A percentile compares a stretch with the other conserved stretches of the same genome.
These are phyloP conservation scores for Beverwykella pulmonaria DNA, from an alignment of 495 filamentous ascomycete genomes.

Conservation along the genomic window DNA sequence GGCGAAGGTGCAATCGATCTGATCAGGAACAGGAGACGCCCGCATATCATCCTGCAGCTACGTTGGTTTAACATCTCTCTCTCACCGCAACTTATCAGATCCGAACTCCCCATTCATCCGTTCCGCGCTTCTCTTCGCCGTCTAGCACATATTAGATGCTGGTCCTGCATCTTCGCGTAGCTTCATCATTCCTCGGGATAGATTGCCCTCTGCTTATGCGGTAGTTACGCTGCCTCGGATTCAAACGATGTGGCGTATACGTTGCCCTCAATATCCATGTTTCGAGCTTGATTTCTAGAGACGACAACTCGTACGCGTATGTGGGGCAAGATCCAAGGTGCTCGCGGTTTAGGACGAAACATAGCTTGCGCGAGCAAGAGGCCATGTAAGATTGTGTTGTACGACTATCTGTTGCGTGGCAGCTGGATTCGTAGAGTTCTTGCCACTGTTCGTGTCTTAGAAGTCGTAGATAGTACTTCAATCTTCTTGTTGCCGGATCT, in stretches of 20 bases:
- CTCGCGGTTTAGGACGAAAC: neutral
- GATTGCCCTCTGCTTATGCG: neutral
- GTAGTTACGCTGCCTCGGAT: neutral
- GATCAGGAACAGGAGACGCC: neutral
- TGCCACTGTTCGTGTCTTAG: neutral
- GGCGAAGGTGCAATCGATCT: neutral
- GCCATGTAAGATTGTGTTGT: neutral
- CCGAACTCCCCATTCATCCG: neutral
- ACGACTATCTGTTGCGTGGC: neutral
- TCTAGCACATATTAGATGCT: neutral
- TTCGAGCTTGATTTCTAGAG: neutral
- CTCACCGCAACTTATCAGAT: constrained; percentile 1
- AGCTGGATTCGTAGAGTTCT: neutral
- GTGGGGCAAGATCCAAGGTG: neutral
- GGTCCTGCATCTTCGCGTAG: neutral
- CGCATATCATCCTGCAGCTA: neutral
- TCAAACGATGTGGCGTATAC: no score
- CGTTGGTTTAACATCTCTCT: neutral
- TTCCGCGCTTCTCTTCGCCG: neutral
- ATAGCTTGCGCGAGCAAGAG: neutral
- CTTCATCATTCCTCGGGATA: neutral
- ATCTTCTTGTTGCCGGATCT: neutral
- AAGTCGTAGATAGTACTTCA: neutral
- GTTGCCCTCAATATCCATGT: neutral
- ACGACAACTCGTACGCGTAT: neutral